Evolutionary conservation across 192 early-diverging fungal species (phyloP), one percentile per base, ranked within the genome.

Genomic region (Linnemannia exigua): DNA sequence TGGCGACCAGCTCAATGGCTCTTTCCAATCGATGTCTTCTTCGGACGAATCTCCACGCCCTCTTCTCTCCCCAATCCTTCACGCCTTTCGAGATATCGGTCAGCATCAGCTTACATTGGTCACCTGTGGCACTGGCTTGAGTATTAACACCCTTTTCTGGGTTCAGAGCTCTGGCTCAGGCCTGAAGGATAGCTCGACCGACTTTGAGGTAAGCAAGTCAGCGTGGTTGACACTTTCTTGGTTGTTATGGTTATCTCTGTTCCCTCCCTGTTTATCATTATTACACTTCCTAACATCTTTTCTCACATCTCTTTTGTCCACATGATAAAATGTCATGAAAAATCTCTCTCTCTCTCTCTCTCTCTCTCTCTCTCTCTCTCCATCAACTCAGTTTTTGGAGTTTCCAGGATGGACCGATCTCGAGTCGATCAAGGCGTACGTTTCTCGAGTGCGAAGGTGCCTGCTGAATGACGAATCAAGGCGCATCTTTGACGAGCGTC

Each of bases 161-260:
- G 66, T 54, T 22, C 68, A 77, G 81, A 77, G 75, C 44, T 82
- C 70, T n/a, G 70, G 70, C n/a, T 82, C 75, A 66, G 81, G 75
- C 68, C 81, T 77, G 44, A 77, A 77, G 71, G 75, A 82, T 44
- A 77, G 70, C 70, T 77, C 75, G 14, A 67, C 66, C 46, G 68
- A 41, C 46, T 50, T 76, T 76, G 66, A 68, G 51, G 74, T 66
- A 66, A 61, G 14, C n/a, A 58, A 75, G 28, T 44, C 58, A 58
- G 44, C 67, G 41, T 44, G 41, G 41, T 44, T 44, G 41, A 44
- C 9, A 44, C 41, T 44, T 6, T 44, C 9, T 3, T 44, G 41
- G 41, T 44, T 44, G 41, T 6, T 44, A 44, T 9, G 3, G 41
- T 67, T 41, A 48, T 28, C 2, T 33, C 31, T 63, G n/a, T 22